Evolutionary conservation across 805 yeast genomes (phyloP).

Genomic region (Yarrowia sp.): DNA sequence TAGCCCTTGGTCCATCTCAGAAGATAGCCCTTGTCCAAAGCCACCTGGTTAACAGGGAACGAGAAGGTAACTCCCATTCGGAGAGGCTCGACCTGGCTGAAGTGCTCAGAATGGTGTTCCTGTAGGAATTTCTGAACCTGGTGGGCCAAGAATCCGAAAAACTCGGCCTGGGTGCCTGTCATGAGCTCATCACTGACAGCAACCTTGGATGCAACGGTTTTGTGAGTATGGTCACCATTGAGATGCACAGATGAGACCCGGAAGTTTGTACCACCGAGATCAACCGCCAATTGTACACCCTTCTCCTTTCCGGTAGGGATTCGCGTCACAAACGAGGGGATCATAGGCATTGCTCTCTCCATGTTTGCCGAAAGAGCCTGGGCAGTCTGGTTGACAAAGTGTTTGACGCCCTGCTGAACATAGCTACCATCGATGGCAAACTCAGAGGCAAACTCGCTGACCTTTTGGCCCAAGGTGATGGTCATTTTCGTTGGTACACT

Average conservation of each 20-base stretch:
- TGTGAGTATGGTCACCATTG: slow-evolving; percentile 62
- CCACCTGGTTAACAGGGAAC: slow-evolving; percentile 87
- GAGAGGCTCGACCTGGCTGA: slow-evolving; percentile 42
- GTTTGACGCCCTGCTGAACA: slow-evolving; percentile 27
- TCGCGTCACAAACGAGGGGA: slow-evolving; percentile 83
- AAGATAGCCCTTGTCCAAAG: slow-evolving; percentile 72
- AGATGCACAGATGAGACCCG: slow-evolving; percentile 86
- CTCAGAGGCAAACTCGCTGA: slow-evolving; percentile 12
- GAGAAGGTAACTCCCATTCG: slow-evolving; percentile 92
- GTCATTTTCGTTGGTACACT: neutral
- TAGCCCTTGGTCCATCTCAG: slow-evolving; percentile 98
- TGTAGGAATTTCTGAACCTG: slow-evolving; percentile 64
- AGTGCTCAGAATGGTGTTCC: slow-evolving; percentile 58
- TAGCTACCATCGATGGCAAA: slow-evolving; percentile 21
- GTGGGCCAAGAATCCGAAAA: slow-evolving; percentile 73
- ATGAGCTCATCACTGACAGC: slow-evolving; percentile 77
- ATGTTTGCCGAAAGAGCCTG: slow-evolving; percentile 36
- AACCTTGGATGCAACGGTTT: slow-evolving; percentile 69
- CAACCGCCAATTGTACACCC: slow-evolving; percentile 86
- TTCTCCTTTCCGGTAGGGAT: slow-evolving; percentile 83
- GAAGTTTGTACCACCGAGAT: slow-evolving; percentile 94
- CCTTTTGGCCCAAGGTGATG: neutral
- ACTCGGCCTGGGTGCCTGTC: slow-evolving; percentile 59
- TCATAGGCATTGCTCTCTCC: slow-evolving; percentile 56
- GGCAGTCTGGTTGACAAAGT: slow-evolving; percentile 34